Base-by-base conservation (phyloP, 2,329 filamentous ascomycete genomes). In the Aspergillus chevalieri region DNA sequence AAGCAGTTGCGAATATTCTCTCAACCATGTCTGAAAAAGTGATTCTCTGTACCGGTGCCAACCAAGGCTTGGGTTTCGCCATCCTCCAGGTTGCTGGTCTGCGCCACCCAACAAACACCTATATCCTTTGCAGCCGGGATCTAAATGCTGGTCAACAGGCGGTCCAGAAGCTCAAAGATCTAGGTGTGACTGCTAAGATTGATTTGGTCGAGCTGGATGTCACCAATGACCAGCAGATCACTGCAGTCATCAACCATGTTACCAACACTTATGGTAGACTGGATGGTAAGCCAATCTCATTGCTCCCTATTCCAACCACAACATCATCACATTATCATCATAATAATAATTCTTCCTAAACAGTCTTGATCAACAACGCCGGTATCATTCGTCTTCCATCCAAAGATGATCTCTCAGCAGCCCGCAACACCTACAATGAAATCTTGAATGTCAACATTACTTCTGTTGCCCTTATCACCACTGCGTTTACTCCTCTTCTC, bases 371-470 rank as follows among this genome's bases (percentile, higher is more conserved):
- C 48, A 73, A 74, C 59, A 74, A 74, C 47, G 69, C 70, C 24
- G 55, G 60, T 56, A 50, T 72, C 58, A 60, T 65, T 55, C 10
- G 60, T 57, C 42, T 55, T 61, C 45, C 57, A 4, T n/a, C 39
- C 17, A 22, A 21, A 43, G 39, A 43, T 22, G 39, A 24, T 3
- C 57, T 65, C 19, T 45, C 50, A 4, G 61, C 64, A 8, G 56
- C 71, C 17, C 66, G 71, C 52, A 57, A 64, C 26, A 60, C 59
- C 3, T 65, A 65, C 59, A 66, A 59, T 52, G 50, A 54, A 5
- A 61, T 58, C 12, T 66, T 71, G 15, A 65, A 69, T 46, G 62
- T 72, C 36, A 75, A 78, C 58, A 65, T 77, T 52, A 71, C 68
- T 2, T 75, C 73, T 0, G 64, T 75, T 17, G 73, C 64, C 5